These are phyloP conservation scores for Sporothrix phasma DNA, from an alignment of 2,329 filamentous ascomycete species.

Conservation along the genomic window DNA sequence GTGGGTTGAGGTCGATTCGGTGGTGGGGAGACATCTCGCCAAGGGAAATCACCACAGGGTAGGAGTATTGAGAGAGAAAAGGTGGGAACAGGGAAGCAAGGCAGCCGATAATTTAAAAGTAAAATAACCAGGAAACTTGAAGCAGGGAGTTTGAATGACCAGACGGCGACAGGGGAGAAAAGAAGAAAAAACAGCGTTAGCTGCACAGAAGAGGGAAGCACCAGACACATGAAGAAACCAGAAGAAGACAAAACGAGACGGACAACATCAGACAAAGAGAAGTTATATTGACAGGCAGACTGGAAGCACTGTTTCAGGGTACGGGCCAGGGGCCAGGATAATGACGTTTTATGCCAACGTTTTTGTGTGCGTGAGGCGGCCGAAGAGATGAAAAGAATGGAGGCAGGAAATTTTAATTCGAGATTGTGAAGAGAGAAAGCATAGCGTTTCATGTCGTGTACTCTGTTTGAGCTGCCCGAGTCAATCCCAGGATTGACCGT, in stretches of 20 bases:
- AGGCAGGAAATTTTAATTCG: background rate
- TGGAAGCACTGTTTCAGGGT: constrained; percentile 8
- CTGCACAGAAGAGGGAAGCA: too few relatives aligned
- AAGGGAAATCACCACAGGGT: background rate
- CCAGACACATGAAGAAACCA: background rate
- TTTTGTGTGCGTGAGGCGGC: constrained; percentile 2
- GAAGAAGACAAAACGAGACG: background rate
- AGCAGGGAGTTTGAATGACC: background rate
- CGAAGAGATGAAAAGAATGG: background rate
- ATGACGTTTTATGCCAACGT: constrained; percentile 3
- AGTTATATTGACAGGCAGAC: background rate
- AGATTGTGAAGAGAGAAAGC: background rate
- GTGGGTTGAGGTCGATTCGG: background rate
- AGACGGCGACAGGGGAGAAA: too few relatives aligned
- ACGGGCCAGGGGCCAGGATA: background rate
- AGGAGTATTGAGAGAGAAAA: background rate
- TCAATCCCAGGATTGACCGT: background rate
- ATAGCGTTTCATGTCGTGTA: background rate
- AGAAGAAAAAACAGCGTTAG: too few relatives aligned
- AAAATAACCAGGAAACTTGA: background rate
- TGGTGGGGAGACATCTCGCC: background rate
- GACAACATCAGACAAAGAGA: background rate
- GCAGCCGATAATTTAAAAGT: background rate
- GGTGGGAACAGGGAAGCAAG: background rate
- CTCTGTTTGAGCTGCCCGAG: background rate